Evolutionary conservation across 106 monocot species (phyloP).

Genomic region (Cymbidium sinense): DNA sequence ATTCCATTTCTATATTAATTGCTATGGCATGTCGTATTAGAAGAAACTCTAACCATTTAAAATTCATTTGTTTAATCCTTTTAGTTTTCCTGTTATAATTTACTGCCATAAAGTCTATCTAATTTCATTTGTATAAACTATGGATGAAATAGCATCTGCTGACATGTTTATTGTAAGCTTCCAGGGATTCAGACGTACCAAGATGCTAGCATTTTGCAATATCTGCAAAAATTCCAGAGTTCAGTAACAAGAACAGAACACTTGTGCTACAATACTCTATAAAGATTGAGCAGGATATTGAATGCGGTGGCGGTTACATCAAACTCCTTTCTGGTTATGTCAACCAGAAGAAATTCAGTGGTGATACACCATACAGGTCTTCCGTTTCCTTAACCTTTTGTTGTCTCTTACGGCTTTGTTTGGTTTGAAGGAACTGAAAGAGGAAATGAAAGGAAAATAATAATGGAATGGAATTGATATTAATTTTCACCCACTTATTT

Average conservation of each 20-base stretch:
- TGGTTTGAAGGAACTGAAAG: too few relatives aligned
- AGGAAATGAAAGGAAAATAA: too few relatives aligned
- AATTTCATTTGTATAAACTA: neutral
- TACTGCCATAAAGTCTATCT: neutral
- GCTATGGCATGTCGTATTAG: neutral
- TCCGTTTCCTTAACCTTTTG: neutral
- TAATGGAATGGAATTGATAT: too few relatives aligned
- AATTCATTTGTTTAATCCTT: neutral
- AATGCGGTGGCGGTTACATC: slow-evolving; percentile 96
- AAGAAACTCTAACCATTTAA: neutral
- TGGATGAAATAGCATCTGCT: neutral
- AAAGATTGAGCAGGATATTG: slow-evolving; percentile 94
- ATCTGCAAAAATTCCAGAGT: slow-evolving; percentile 87
- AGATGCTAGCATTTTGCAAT: slow-evolving; percentile 85
- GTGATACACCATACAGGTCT: slow-evolving; percentile 96
- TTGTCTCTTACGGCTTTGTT: neutral
- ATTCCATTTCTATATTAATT: too few relatives aligned
- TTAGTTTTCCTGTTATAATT: neutral
- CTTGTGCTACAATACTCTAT: slow-evolving; percentile 91
- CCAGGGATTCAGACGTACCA: slow-evolving; percentile 78
- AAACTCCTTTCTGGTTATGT: slow-evolving; percentile 96
- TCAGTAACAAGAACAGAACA: slow-evolving; percentile 77
- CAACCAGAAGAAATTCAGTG: slow-evolving; percentile 96
- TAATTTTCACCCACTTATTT: too few relatives aligned
- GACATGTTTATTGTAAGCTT: neutral